Evolutionary conservation across 164 flowering plant genomes (phyloP).

Genomic region (Tetrastigma voinierianum): DNA sequence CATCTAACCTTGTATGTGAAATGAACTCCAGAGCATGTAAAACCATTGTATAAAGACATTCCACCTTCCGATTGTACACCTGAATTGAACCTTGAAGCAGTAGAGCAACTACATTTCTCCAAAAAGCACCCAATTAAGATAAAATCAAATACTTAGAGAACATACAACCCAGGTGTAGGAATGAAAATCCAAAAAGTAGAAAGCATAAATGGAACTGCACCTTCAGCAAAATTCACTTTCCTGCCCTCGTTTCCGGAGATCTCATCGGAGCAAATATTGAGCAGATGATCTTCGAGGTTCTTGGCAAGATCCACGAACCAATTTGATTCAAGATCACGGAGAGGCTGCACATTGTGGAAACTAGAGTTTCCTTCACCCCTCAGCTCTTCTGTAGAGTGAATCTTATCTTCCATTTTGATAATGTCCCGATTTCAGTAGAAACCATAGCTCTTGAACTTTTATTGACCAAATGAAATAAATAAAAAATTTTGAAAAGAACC

Average conservation of each 20-base stretch:
- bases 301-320: conserved; percentile 85
- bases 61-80: conserved; percentile 93
- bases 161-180: not conserved
- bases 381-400: conserved; percentile 14
- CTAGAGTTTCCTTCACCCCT: conserved; percentile 18
- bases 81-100: conserved; percentile 94
- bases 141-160: not conserved
- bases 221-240: conserved; percentile 91
- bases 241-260: conserved; percentile 42
- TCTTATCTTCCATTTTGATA: conserved; percentile 25
- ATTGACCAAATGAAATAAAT: too few relatives aligned
- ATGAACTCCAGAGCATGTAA: conserved; percentile 87
- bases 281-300: conserved; percentile 76
- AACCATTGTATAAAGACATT: conserved; percentile 79
- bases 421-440: not conserved
- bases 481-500: not conserved
- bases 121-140: not conserved
- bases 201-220: conserved; percentile 22
- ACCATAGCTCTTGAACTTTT: not conserved
- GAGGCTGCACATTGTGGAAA: conserved; percentile 66
- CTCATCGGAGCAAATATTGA: conserved; percentile 86
- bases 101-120: conserved; percentile 67
- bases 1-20: conserved; percentile 71
- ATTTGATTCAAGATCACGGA: conserved; percentile 80
- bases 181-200: not conserved